Percentiles rank a stretch among this genome's conserved stretches.
Conservation (phyloP, 768 basidiomycete species). For the Naganishia onofrii region DNA sequence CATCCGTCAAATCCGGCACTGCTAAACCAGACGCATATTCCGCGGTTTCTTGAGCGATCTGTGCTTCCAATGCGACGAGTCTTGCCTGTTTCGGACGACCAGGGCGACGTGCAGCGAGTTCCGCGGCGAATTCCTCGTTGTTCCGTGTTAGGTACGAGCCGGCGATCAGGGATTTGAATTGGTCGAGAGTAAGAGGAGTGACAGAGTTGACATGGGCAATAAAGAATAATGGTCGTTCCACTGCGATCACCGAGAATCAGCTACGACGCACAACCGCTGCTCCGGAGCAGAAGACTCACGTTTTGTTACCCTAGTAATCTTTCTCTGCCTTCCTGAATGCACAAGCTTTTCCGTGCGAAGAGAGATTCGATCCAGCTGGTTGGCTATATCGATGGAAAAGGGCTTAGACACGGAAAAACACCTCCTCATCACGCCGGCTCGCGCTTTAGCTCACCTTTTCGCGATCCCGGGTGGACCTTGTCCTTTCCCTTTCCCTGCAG, state of each 20-base stretch:
- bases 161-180: conserved; percentile 43
- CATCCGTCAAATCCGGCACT: conserved; percentile 50
- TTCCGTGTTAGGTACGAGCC: conserved; percentile 48
- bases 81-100: conserved; percentile 50
- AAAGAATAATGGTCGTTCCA: conserved; percentile 51
- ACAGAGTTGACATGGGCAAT: conserved; percentile 45
- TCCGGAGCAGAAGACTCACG: conserved; percentile 27
- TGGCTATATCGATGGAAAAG: conserved; percentile 38
- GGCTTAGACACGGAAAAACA: background rate
- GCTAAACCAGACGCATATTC: conserved; percentile 51
- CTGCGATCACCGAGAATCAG: conserved; percentile 35
- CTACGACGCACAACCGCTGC: background rate
- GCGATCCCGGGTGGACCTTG: conserved; percentile 50
- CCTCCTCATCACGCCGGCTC: too few relatives aligned
- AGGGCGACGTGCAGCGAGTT: conserved; percentile 41
- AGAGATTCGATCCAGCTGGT: conserved; percentile 50
- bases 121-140: conserved; percentile 43
- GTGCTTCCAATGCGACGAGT: conserved; percentile 46
- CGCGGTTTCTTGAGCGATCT: conserved; percentile 39
- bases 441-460: conserved; percentile 37
- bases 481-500: conserved; percentile 51
- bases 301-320: conserved; percentile 31
- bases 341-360: conserved; percentile 48
- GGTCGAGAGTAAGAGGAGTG: conserved; percentile 40
- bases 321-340: conserved; percentile 37